Base-by-base conservation (phyloP, 306 rosid genomes). In the Prosopis cineraria region DNA sequence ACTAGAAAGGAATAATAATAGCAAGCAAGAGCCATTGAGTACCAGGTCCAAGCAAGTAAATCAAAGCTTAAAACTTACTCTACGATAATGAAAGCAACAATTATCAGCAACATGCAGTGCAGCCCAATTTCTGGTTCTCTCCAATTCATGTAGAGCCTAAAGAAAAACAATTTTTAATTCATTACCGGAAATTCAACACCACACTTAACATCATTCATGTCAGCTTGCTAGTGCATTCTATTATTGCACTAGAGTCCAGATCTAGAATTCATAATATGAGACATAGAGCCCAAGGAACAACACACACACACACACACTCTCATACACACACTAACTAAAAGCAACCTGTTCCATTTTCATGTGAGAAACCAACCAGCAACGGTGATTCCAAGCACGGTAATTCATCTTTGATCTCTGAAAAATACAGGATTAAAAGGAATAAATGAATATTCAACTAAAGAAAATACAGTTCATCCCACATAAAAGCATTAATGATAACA, bases 381-480 rank as follows among this genome's bases (percentile, higher is more conserved):
- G 87, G 73, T 95, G 93, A 79, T 87, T 92, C 98, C 98, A 95
- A 79, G 98, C 98, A 76, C 97, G 96, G 75, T 92, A 91, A 81
- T 95, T 95, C 98, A 92, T 95, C 87, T 92, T 95, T 64, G 88
- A 91, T 77, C 89, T 87, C 98, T 95, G 87, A 50, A 81, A 81
- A 77, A 79, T 69, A 74, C 76, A 73, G 44, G 79, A 78, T 64
- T 74, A 19, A 40, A 20, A 77, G 45, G 78, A 60, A 79, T 17
- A 37, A 62, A 62, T 80, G 41, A 70, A 71, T 53, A 67, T 53
- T 22, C 36, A 73, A 78, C 63, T 63, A 55, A 69, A 81, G 65
- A 66, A 14, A 74, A 33, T 65, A 3, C n/a, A 58, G 43, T 56
- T 29, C 65, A 74, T 76, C 41, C 20, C 31, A 79, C 47, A 74